Conservation (phyloP, 352 stramenopile species). For the Aphanomyces invadans region DNA sequence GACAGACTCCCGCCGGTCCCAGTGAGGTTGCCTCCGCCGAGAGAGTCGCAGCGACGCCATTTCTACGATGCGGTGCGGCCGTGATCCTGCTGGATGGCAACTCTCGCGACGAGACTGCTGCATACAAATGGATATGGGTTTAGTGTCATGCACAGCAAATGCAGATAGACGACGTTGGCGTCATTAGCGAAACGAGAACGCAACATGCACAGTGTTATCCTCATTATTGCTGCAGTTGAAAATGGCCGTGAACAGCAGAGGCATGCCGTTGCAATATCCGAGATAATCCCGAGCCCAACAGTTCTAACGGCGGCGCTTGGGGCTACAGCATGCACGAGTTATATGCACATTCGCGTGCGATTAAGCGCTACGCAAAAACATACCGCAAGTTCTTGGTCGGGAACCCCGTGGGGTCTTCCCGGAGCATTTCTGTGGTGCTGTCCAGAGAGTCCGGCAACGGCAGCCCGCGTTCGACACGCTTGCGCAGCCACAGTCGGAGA, state of each 20-base stretch:
- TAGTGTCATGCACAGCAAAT: not conserved
- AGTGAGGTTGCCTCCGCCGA: no score
- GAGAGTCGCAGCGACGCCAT: no score
- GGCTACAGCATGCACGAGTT: constrained; percentile 6
- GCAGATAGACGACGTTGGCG: not conserved
- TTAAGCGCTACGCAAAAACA: not conserved
- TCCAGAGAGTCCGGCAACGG: constrained; percentile 62
- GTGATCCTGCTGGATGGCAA: no score
- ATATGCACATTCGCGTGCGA: not conserved
- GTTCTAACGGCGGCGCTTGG: constrained; percentile 22
- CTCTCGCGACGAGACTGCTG: not conserved
- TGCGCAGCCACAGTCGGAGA: constrained; percentile 67
- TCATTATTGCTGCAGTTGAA: not conserved
- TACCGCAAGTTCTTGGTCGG: constrained; percentile 70
- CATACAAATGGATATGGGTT: not conserved
- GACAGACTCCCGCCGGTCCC: no score
- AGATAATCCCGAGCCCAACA: no score
- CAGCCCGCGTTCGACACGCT: constrained; percentile 71
- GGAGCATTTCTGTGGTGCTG: constrained; percentile 72
- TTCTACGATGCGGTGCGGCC: no score
- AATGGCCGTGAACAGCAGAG: not conserved
- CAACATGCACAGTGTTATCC: not conserved
- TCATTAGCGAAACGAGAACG: no score
- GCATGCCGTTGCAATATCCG: no score
- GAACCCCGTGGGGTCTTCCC: constrained; percentile 78